These are phyloP conservation scores for Tetrapyrgos nigripes DNA, from an alignment of 1,284 basidiomycete genomes.

Conservation along the genomic window DNA sequence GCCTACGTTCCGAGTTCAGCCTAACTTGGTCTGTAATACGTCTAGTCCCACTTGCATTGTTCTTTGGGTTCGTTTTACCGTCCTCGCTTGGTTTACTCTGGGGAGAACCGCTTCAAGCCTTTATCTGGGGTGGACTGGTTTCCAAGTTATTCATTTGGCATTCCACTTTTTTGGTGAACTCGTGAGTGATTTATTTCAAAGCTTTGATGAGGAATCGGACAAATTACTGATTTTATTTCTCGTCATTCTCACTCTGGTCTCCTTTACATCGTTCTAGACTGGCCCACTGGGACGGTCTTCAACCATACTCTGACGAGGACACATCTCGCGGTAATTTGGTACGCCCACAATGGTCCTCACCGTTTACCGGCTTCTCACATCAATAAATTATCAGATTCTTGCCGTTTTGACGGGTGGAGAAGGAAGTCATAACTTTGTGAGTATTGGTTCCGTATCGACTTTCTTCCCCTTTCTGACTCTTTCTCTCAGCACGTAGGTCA, in stretches of 20 bases:
- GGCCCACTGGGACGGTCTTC: constrained; percentile 81
- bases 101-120: constrained; percentile 67
- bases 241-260: background rate
- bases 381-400: constrained; percentile 51
- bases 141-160: constrained; percentile 75
- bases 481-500: constrained; percentile 37
- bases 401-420: constrained; percentile 79
- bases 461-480: background rate
- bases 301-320: constrained; percentile 81
- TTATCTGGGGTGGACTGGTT: constrained; percentile 74
- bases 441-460: constrained; percentile 27
- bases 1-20: background rate
- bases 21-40: background rate
- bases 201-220: too few relatives aligned
- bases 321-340: constrained; percentile 78
- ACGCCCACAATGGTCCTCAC: constrained; percentile 21
- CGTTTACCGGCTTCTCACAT: background rate
- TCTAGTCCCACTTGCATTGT: constrained; percentile 64
- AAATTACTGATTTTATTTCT: background rate
- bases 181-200: too few relatives aligned
- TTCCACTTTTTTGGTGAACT: constrained; percentile 82
- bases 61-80: constrained; percentile 66
- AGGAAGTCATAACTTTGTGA: constrained; percentile 81
- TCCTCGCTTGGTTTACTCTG: constrained; percentile 58
- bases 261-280: constrained; percentile 44